These are phyloP conservation scores for Chrysochromulina parva DNA, from an alignment of 78 protist genomes.

Conservation along the genomic window DNA sequence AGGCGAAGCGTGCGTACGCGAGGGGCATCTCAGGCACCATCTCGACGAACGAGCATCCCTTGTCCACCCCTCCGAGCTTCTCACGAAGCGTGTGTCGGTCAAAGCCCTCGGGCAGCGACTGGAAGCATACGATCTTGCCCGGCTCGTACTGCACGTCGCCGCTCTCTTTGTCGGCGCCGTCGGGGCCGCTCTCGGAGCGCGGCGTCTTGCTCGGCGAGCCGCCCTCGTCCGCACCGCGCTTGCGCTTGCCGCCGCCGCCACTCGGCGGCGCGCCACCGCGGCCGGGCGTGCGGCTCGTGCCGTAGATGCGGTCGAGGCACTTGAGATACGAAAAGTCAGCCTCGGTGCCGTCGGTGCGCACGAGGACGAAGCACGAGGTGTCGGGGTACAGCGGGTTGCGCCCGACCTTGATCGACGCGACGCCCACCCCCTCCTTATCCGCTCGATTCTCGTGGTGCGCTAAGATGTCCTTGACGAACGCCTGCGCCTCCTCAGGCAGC, in stretches of 20 bases:
- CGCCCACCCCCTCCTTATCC: not conserved
- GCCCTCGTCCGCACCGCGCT: not conserved
- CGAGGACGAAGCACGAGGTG: not conserved
- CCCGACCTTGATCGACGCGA: not conserved
- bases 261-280: too few species aligned
- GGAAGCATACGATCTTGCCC: not conserved
- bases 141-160: not conserved
- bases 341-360: not conserved
- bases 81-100: not conserved
- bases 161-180: not conserved
- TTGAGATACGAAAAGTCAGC: constrained; percentile 5
- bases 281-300: not conserved
- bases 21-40: not conserved
- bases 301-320: not conserved
- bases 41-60: not conserved
- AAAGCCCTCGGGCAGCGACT: not conserved
- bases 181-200: not conserved
- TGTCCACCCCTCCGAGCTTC: not conserved
- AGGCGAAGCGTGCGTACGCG: not conserved
- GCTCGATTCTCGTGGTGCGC: not conserved
- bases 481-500: not conserved
- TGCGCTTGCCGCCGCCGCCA: not conserved
- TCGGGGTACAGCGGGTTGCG: not conserved
- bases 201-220: not conserved
- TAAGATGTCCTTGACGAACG: not conserved